Base-by-base conservation (phyloP, 495 filamentous ascomycete species). In the Hyaloscypha finlandica region DNA sequence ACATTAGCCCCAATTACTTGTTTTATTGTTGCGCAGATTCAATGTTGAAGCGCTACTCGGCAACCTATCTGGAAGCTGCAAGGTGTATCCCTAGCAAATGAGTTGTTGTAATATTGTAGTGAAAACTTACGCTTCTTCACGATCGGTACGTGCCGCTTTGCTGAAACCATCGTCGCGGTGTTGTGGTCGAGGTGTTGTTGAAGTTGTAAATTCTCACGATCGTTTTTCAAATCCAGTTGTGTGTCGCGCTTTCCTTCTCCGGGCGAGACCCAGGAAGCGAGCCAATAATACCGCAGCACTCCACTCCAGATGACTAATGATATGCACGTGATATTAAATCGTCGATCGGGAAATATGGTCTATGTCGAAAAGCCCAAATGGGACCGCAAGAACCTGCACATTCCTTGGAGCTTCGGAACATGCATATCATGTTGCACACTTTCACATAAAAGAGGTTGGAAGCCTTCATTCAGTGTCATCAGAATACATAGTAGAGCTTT, bases 91-190 rank as follows among this genome's bases (percentile, higher is more conserved):
- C n/a, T n/a, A n/a, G n/a, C n/a, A n/a, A n/a, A n/a, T n/a, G n/a
- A n/a, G n/a, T n/a, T n/a, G n/a, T n/a, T n/a, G n/a, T n/a, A n/a
- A n/a, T n/a, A 4, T 53, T 53, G 61, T 48, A 61, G 59, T 61
- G 73, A 68, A 61, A 74, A 91, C 91, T 80, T 93, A 94, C 92
- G 92, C 92, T 99, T 99, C 90, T 99, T 99, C 74, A 99, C 90
- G 86, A 99, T 98, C 77, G 93, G 92, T 78, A 99, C 86, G 84
- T 97, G 94, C 85, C 95, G 94, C 91, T 96, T 97, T 81, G 94
- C 92, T 86, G 93, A 85, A 84, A 92, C 92, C 95, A 99, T 98
- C 93, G 64, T 65, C 64, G 67, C 67, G 66, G 64, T 64, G 59
- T 69, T 54, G 67, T 61, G n/a, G 67, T 67, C 16, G 32, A 57